These are phyloP conservation scores for Vararia minispora DNA, from an alignment of 768 basidiomycete genomes.

Conservation along the genomic window DNA sequence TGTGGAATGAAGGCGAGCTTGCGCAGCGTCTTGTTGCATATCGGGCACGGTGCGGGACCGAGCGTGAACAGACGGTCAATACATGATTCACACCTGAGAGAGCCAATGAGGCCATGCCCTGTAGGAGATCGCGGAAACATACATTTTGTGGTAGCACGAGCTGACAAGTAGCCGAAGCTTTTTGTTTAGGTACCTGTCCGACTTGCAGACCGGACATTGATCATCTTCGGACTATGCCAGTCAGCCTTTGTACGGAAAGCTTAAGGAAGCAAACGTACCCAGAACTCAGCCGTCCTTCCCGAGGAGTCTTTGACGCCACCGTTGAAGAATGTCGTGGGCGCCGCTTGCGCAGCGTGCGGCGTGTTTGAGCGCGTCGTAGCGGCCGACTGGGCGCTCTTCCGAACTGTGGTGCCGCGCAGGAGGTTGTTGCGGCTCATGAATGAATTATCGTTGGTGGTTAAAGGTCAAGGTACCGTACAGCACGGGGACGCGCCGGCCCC, in stretches of 20 bases:
- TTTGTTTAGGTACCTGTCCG: constrained; percentile 90
- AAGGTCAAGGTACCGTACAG: neutral
- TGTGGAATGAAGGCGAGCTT: constrained; percentile 95
- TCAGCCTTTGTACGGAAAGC: constrained; percentile 3
- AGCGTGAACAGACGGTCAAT: constrained; percentile 94
- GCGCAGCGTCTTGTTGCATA: constrained; percentile 76
- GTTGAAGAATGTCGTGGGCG: constrained; percentile 64
- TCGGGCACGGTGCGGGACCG: constrained; percentile 92
- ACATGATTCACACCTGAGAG: constrained; percentile 99
- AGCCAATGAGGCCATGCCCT: too few relatives aligned
- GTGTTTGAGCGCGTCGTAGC: constrained; percentile 51
- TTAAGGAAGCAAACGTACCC: constrained; percentile 33
- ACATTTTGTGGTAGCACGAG: constrained; percentile 99
- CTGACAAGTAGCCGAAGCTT: constrained; percentile 89
- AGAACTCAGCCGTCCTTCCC: constrained; percentile 72
- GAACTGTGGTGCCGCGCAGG: constrained; percentile 67
- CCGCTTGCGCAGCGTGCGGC: constrained; percentile 58
- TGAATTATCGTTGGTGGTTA: neutral
- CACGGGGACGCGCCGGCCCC: too few relatives aligned
- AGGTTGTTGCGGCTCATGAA: constrained; percentile 33
- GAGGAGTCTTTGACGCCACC: constrained; percentile 84
- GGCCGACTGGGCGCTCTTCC: constrained; percentile 47
- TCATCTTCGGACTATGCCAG: constrained; percentile 69
- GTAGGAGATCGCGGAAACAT: too few relatives aligned
- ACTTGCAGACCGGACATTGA: constrained; percentile 95